A percentile compares a stretch with the other conserved stretches of the same genome.
phyloP scores from a whole-genome alignment of 371 early-diverging fungal genomes.

The Saksenaea vasiformis region DNA sequence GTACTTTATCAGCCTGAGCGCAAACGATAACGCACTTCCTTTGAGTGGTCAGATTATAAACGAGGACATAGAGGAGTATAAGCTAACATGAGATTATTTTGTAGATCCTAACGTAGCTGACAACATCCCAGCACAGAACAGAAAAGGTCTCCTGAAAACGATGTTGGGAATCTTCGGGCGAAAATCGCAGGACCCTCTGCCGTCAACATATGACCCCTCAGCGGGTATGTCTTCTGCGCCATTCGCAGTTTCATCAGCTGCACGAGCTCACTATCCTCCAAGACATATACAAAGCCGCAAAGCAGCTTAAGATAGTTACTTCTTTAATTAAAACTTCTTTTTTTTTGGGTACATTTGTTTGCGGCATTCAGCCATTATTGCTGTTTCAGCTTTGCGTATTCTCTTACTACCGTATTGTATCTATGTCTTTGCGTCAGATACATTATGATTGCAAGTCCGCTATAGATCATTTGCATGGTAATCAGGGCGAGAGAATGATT shows the following conservation, averaged over 20 bases:
- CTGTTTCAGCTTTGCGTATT: not conserved
- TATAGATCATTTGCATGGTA: not conserved
- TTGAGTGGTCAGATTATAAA: slow-evolving; percentile 46
- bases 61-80: not conserved
- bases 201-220: slow-evolving; percentile 5
- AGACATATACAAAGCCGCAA: slow-evolving; percentile 18
- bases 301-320: slow-evolving; percentile 9
- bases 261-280: slow-evolving; percentile 1
- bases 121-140: slow-evolving; percentile 19
- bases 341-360: not conserved
- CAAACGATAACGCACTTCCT: slow-evolving; percentile 85
- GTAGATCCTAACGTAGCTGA: slow-evolving; percentile 17
- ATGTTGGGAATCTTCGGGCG: slow-evolving; percentile 15
- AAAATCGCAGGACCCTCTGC: slow-evolving; percentile 7
- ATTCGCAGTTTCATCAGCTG: not conserved
- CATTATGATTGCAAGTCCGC: not conserved
- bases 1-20: slow-evolving; percentile 84
- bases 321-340: not conserved
- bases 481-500: not conserved
- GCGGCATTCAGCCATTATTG: too few species aligned
- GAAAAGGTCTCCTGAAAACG: slow-evolving; percentile 21
- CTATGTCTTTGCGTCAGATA: not conserved
- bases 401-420: not conserved
- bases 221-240: not conserved
- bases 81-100: not conserved